These are phyloP conservation scores for Hypoxylon sp. DNA, from an alignment of 2,329 filamentous ascomycete species.

Conservation along the genomic window DNA sequence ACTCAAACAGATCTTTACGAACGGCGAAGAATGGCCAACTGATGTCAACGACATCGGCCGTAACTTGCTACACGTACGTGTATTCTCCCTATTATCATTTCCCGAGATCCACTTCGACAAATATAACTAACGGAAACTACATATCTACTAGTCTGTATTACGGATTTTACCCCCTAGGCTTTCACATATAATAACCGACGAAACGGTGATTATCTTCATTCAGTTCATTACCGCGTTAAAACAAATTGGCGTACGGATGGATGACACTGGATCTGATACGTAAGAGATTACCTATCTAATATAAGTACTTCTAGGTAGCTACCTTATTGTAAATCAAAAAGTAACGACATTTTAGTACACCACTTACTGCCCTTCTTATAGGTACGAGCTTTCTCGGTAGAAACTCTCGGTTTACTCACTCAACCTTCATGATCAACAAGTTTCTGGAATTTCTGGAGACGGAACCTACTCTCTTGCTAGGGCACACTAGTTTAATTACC, in stretches of 20 bases:
- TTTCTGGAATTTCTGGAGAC: not conserved
- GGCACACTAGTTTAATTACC: not conserved
- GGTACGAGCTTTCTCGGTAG: not conserved
- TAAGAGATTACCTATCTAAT: not conserved
- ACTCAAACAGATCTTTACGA: slow-evolving; percentile 15
- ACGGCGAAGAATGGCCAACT: slow-evolving; percentile 28
- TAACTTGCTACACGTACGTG: slow-evolving; percentile 24
- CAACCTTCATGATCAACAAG: not conserved
- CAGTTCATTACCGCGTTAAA: slow-evolving; percentile 4
- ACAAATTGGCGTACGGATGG: slow-evolving; percentile 17
- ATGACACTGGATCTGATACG: not conserved
- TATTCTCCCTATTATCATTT: not conserved
- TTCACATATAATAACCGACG: not conserved
- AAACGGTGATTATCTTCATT: not conserved
- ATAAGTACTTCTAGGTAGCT: not conserved
- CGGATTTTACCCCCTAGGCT: not conserved
- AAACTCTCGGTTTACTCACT: not conserved
- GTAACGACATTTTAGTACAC: not conserved
- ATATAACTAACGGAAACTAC: not conserved
- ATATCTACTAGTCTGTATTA: not conserved
- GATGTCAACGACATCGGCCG: not conserved
- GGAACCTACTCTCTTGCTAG: not conserved
- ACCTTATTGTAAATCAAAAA: not conserved
- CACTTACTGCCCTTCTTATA: not conserved
- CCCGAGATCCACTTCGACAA: not conserved